Evolutionary conservation across 2,329 filamentous ascomycete genomes (phyloP), one percentile per base, ranked within the genome.

Genomic region (Metarhizium anisopliae): DNA sequence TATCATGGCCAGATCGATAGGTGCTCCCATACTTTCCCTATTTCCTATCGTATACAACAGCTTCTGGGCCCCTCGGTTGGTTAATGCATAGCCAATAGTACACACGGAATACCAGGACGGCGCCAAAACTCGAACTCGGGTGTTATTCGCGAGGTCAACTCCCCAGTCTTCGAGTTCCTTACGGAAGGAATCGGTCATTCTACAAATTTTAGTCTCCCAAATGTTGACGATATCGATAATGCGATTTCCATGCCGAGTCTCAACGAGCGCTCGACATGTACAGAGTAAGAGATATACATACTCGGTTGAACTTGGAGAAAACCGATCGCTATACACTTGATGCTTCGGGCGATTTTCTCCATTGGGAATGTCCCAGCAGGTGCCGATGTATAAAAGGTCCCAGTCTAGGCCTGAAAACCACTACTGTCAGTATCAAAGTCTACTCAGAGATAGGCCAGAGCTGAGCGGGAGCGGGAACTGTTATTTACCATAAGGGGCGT

Each of bases 311-410:
- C 51, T 55, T n/a, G 53, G 53, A 7, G 38, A 47, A 51, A 32
- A 51, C 11, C 18, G 25, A 32, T 55, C 53, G 2, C 36, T 18
- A 20, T 55, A 55, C 13, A 49, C 47, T 25, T 55, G 45, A 45
- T 50, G 36, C n/a, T 29, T 51, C 30, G 38, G 53, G 3, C 32
- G 47, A 7, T 55, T 51, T 2, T 55, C 47, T 4, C 14, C 18
- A 11, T 49, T n/a, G 2, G 53, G 53, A n/a, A 55, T 55, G 13
- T 55, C 53, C 53, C 53, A 55, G 47, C 47, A 55, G 25, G 47
- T 36, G 29, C 53, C 53, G 2, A 51, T 43, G 29, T 55, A 55
- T 4, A 55, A 14, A 25, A 55, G 35, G 16, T 55, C 53, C 53
- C 53, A 55, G 18, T 55, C 45, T 4, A 51, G 38, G 16, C 53